Base-by-base conservation (phyloP, 164 flowering plant genomes). In the Buxus sempervirens region DNA sequence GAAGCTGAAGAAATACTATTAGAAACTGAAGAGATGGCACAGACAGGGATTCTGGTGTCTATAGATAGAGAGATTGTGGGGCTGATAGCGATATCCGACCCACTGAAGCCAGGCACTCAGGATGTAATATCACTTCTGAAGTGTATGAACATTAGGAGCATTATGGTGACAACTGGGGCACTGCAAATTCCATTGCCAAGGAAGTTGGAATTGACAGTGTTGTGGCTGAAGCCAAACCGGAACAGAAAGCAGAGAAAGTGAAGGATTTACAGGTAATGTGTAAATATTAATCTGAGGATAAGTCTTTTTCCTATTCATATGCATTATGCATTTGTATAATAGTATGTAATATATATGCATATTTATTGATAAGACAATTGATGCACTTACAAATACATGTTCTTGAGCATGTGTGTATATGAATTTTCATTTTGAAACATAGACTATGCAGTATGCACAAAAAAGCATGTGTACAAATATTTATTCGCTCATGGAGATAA, bases 171-270 rank as follows among this genome's bases (percentile, higher is more conserved):
- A 88, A 88, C 55, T 78, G 84, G 84, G 93, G 90, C 32, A 88
- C 93, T 21, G 93, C 93, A 8, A 78, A 75, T 36, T 77, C 93
- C 23, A 83, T 86, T 61, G 88, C 88, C 58, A 76, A 75, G 28
- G 83, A 93, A 67, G 90, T 85, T 32, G 98, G 96, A 13, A 88
- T 91, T 42, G 88, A 84, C 32, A 73, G 74, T 22, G 91, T 93
- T 8, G 61, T 88, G 41, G 98, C 97, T 4, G 94, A 93, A 78
- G 94, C 96, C 38, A 87, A 84, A 70, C 98, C 97, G 22, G 90
- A 85, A 26, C 79, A 86, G 26, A 93, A 93, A 79, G 98, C 96
- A 23, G 86, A 88, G 70, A 81, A 86, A 80, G 80, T 93, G 55
- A 88, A 85, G 73, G 86, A 87, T 9, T 67, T 91, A 54, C 94